Percentiles rank a stretch among this genome's conserved stretches.
Evolutionary conservation across 495 filamentous ascomycete species (phyloP).

Genomic region (Talaromyces borbonicus): DNA sequence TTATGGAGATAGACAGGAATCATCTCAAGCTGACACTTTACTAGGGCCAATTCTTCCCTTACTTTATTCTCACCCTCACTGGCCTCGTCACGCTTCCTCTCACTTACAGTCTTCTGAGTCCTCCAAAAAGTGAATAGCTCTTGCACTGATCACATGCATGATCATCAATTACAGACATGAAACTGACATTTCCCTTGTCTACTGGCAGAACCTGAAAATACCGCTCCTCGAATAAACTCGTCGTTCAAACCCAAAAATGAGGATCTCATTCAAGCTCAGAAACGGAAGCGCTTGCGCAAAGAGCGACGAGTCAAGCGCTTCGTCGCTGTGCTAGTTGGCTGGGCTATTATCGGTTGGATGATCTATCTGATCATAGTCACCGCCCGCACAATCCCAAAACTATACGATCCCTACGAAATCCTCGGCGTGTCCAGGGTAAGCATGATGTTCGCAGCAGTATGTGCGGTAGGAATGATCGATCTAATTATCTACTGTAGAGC

Average conservation of each 20-base stretch:
- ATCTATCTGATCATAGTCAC: constrained; percentile 79
- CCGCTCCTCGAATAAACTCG: constrained; percentile 59
- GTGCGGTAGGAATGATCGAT: not conserved
- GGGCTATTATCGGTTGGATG: constrained; percentile 84
- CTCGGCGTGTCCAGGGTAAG: constrained; percentile 71
- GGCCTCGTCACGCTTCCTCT: constrained; percentile 82
- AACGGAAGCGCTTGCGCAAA: constrained; percentile 79
- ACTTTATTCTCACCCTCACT: constrained; percentile 88
- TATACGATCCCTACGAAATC: constrained; percentile 96
- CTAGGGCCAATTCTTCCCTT: constrained; percentile 96
- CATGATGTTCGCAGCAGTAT: constrained; percentile 1
- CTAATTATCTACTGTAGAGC: constrained; percentile 40
- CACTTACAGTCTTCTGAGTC: constrained; percentile 74
- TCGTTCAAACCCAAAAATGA: constrained; percentile 73
- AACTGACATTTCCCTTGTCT: too few species aligned
- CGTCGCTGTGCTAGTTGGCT: constrained; percentile 64
- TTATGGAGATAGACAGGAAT: not conserved
- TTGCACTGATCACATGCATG: constrained; percentile 4
- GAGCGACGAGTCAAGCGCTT: constrained; percentile 84
- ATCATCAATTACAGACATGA: not conserved
- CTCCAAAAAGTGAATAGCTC: constrained; percentile 55
- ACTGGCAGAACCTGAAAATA: constrained; percentile 54
- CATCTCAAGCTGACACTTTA: constrained; percentile 3
- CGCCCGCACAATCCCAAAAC: constrained; percentile 58
- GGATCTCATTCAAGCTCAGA: constrained; percentile 74